These are phyloP conservation scores for Suillus subaureus DNA, from an alignment of 768 basidiomycete genomes.

Conservation along the genomic window DNA sequence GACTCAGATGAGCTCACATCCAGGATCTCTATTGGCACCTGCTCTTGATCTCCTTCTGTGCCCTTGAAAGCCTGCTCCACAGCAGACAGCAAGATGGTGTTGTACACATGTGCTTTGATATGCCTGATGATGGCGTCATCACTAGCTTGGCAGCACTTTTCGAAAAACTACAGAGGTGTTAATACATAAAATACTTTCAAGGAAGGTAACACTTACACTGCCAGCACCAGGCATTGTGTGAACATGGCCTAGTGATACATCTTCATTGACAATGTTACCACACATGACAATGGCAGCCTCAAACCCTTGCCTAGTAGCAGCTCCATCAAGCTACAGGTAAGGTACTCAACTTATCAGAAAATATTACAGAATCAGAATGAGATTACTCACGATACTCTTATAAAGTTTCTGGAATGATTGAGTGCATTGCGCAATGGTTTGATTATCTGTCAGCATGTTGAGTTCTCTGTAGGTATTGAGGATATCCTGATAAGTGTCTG, in stretches of 20 bases:
- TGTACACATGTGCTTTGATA: no score
- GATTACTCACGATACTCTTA: not conserved
- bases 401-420: not conserved
- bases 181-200: no score
- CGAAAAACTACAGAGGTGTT: no score
- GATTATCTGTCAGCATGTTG: not conserved
- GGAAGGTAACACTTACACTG: not conserved
- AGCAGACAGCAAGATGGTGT: not conserved
- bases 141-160: no score
- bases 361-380: not conserved
- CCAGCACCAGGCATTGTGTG: constrained; percentile 3
- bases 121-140: no score
- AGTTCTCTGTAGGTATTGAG: not conserved
- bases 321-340: constrained; percentile 8
- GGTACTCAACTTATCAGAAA: not conserved
- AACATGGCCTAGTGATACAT: not conserved
- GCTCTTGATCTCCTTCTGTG: not conserved
- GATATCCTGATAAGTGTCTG: not conserved
- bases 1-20: not conserved
- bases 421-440: not conserved
- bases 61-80: not conserved
- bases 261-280: constrained; percentile 13
- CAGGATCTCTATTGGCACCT: not conserved
- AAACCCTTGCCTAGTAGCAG: constrained; percentile 11
- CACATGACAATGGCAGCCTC: constrained; percentile 13